Percentiles rank a stretch among this genome's conserved stretches.
Evolutionary conservation across 106 monocot species (phyloP).

Genomic region (Platanthera guangdongensis): DNA sequence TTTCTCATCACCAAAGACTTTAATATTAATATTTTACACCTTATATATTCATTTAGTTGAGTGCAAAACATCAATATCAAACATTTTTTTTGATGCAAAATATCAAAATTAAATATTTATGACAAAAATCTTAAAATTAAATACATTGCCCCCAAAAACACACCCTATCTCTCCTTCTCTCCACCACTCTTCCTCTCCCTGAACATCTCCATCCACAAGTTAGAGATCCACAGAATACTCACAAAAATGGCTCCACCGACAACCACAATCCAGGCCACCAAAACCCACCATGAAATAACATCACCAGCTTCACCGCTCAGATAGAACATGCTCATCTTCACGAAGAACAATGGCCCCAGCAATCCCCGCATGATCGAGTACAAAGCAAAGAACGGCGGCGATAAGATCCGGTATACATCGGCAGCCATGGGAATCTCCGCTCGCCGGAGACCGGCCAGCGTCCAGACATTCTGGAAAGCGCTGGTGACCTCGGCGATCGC

Average conservation of each 20-base stretch:
- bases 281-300: constrained; percentile 74
- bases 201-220: constrained; percentile 62
- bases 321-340: constrained; percentile 64
- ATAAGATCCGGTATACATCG: constrained; percentile 32
- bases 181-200: constrained; percentile 27
- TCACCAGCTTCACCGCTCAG: constrained; percentile 48
- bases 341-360: constrained; percentile 71
- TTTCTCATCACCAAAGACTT: too few species aligned
- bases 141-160: too few species aligned
- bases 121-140: too few species aligned
- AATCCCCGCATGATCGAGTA: constrained; percentile 72
- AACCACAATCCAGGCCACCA: constrained; percentile 73
- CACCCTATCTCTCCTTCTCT: constrained; percentile 29
- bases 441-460: constrained; percentile 55
- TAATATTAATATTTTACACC: too few species aligned
- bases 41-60: too few species aligned
- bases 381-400: constrained; percentile 61
- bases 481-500: constrained; percentile 81
- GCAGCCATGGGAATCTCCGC: constrained; percentile 36
- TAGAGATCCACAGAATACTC: constrained; percentile 82
- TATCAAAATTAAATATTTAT: too few species aligned
- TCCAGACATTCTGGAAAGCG: constrained; percentile 79
- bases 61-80: too few species aligned
- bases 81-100: too few species aligned
- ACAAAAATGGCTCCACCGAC: constrained; percentile 72